phyloP scores from a whole-genome alignment of 371 early-diverging fungal genomes.

The Chytridium lagenaria region DNA sequence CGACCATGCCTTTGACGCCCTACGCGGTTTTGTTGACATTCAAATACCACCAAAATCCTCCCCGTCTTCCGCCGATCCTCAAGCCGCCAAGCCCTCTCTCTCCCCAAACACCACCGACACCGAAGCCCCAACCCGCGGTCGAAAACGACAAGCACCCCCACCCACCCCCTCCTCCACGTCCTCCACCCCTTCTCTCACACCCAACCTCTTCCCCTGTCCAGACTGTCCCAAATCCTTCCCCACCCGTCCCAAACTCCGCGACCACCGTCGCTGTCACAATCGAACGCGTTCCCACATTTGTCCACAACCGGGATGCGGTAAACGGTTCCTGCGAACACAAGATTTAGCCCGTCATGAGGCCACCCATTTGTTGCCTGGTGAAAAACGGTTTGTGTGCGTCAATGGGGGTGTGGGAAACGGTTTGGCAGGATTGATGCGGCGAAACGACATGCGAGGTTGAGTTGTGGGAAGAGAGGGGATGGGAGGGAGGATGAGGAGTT shows the following conservation, averaged over 20 bases:
- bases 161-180: too few species aligned
- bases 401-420: background rate
- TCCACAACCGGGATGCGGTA: background rate
- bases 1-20: too few species aligned
- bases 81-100: too few species aligned
- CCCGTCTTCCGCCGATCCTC: too few species aligned
- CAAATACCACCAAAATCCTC: too few species aligned
- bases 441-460: constrained; percentile 7
- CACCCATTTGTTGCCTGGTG: background rate
- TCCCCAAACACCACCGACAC: too few species aligned
- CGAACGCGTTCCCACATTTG: background rate
- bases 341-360: constrained; percentile 12
- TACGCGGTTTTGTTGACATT: too few species aligned
- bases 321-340: constrained; percentile 2
- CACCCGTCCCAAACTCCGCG: background rate
- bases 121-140: too few species aligned
- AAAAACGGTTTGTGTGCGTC: background rate
- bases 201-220: constrained; percentile 8
- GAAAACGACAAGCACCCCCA: too few species aligned
- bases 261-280: constrained; percentile 1
- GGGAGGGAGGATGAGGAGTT: background rate
- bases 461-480: background rate
- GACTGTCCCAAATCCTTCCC: constrained; percentile 10
- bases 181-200: too few species aligned
- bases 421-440: background rate